Base-by-base conservation (phyloP, 2,329 filamentous ascomycete genomes). In the Penicillium corylophilum region DNA sequence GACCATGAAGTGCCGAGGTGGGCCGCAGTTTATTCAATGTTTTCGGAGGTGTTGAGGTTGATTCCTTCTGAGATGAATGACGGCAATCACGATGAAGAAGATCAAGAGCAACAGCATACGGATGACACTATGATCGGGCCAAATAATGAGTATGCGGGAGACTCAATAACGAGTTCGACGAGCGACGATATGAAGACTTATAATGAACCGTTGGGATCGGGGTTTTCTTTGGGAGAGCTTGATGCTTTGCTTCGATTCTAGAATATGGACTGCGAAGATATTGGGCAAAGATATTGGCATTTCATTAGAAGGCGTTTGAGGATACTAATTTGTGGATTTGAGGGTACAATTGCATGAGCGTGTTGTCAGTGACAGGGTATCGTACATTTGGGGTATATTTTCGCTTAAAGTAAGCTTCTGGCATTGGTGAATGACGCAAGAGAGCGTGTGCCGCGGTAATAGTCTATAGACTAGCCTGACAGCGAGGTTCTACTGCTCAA, bases 1-100 rank as follows among this genome's bases (percentile, higher is more conserved):
- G 51, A 54, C 12, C 44, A 50, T 9, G 51, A 54, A 29, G 38
- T 54, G 15, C 51, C 51, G 10, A 47, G 46, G 2, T 54, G 51
- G 51, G 46, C 43, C 16, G 51, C 51, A 1, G 39, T 47, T 5
- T 54, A 54, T 35, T 54, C 47, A 3, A 44, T 47, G 43, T 50
- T 54, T 29, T 42, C 51, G 15, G 51, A 54, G 33, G 24, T 45
- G 4, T 5, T 54, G 31, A 26, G 48, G 12, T 45, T 54, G n/a
- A 46, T 54, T 24, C 51, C 51, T 15, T 47, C 43, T 7, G 51
- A 50, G 15, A 38, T 13, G 7, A 10, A 42, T 5, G 39, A 39
- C 18, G 12, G 18, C 3, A 2, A 39, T 39, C 16, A 39, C 4
- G 16, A 38, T 7, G 18, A 20, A 10, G 12, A 26, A 3, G 38